Conservation (phyloP, 305 asterid species). For the Ruellia speciosa region DNA sequence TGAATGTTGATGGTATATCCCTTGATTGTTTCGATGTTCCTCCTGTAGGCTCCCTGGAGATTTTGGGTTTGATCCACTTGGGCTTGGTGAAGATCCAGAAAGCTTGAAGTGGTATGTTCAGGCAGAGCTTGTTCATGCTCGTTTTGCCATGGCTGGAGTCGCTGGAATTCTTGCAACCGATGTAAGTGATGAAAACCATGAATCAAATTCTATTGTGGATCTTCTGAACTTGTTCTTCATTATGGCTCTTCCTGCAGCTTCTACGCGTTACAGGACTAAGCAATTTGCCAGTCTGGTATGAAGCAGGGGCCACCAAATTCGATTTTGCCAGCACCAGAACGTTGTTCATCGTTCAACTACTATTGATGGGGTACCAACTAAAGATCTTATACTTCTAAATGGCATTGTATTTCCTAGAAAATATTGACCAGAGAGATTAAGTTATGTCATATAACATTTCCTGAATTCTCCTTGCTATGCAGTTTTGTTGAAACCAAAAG, state of each 20-base stretch:
- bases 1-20: not conserved
- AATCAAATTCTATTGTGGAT: too few relatives aligned
- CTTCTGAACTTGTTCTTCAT: too few relatives aligned
- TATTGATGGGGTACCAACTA: slow-evolving; percentile 68
- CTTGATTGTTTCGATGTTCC: slow-evolving; percentile 10
- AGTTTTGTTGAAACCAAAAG: slow-evolving; percentile 81
- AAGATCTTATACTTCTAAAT: not conserved
- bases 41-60: slow-evolving; percentile 82
- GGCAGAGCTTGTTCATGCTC: slow-evolving; percentile 86
- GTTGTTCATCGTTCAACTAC: slow-evolving; percentile 41
- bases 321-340: slow-evolving; percentile 62
- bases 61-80: slow-evolving; percentile 86
- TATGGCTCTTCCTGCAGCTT: slow-evolving; percentile 32
- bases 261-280: slow-evolving; percentile 67
- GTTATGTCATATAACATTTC: not conserved
- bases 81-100: slow-evolving; percentile 88
- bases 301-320: slow-evolving; percentile 85
- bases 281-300: slow-evolving; percentile 81
- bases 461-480: slow-evolving; percentile 10
- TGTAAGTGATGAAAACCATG: slow-evolving; percentile 31
- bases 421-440: slow-evolving; percentile 2
- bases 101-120: slow-evolving; percentile 90
- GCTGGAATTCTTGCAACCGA: slow-evolving; percentile 81
- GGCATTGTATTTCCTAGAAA: not conserved
- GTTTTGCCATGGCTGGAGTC: slow-evolving; percentile 97